Conservation (phyloP, 2,329 filamentous ascomycete species). For the Karstenula rhodostoma region DNA sequence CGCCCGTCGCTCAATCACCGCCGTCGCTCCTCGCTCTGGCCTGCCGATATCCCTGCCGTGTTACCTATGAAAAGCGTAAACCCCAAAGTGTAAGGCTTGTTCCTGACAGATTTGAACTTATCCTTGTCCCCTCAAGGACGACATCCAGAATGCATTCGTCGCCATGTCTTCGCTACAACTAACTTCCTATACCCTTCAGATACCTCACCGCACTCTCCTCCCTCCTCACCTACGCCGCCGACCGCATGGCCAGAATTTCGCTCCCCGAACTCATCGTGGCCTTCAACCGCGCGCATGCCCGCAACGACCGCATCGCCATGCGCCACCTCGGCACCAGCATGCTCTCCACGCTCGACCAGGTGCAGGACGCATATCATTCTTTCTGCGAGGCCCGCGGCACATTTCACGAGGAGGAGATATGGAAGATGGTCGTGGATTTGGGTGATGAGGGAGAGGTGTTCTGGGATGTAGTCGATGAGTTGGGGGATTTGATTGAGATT, state of each 20-base stretch:
- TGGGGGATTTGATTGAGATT: slow-evolving; percentile 4
- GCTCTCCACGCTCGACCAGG: neutral
- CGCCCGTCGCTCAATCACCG: neutral
- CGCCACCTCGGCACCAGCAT: neutral
- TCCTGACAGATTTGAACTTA: too few relatives aligned
- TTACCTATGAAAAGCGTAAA: neutral
- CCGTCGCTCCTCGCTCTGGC: neutral
- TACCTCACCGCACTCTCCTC: neutral
- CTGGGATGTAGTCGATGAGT: slow-evolving; percentile 7
- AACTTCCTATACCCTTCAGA: neutral
- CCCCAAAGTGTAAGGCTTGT: neutral
- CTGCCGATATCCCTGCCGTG: neutral
- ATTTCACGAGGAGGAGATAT: slow-evolving; percentile 4
- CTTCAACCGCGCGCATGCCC: neutral
- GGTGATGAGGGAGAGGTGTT: neutral
- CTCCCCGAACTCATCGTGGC: neutral
- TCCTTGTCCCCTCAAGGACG: too few relatives aligned
- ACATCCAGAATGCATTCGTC: too few relatives aligned
- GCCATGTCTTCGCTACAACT: neutral
- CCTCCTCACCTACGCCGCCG: neutral
- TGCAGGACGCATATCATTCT: neutral
- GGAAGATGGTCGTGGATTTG: slow-evolving; percentile 1
- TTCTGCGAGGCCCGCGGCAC: slow-evolving; percentile 3
- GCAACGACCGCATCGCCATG: neutral
- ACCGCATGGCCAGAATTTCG: neutral